Evolutionary conservation across 192 early-diverging fungal species (phyloP).

Genomic region (Phlyctochytrium planicorne): DNA sequence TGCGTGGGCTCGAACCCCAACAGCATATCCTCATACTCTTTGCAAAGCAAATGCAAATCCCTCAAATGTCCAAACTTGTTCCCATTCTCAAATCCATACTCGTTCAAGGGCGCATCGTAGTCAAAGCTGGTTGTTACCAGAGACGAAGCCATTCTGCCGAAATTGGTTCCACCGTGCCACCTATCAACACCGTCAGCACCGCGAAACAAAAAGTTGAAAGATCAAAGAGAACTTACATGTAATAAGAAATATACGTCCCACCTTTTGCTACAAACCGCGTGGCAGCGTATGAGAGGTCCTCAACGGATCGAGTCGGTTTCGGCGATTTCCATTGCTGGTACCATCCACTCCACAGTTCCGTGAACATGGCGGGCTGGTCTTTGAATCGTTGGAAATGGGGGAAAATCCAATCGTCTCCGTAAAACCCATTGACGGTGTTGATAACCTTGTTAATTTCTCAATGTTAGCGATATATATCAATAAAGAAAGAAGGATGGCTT

Average conservation of each 20-base stretch:
- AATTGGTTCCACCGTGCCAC: conserved; percentile 73
- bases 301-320: conserved; percentile 45
- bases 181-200: conserved; percentile 35
- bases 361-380: conserved; percentile 52
- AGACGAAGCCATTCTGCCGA: conserved; percentile 39
- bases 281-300: conserved; percentile 57
- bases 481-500: conserved; percentile 19
- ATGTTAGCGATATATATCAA: no score
- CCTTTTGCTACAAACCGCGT: conserved; percentile 57
- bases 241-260: conserved; percentile 57
- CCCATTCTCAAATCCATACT: conserved; percentile 35
- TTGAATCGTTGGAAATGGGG: conserved; percentile 25
- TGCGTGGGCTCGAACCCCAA: conserved; percentile 27
- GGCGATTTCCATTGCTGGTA: conserved; percentile 55
- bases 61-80: conserved; percentile 34
- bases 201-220: conserved; percentile 22
- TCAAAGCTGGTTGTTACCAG: conserved; percentile 48
- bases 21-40: conserved; percentile 16
- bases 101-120: conserved; percentile 50
- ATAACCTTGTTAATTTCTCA: conserved; percentile 42
- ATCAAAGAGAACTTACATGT: conserved; percentile 36
- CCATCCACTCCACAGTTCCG: conserved; percentile 64
- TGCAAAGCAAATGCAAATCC: conserved; percentile 21
- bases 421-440: conserved; percentile 55
- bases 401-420: conserved; percentile 49